Conservation (phyloP, 2,329 filamentous ascomycete genomes). For the Trichoderma pleuroti region DNA sequence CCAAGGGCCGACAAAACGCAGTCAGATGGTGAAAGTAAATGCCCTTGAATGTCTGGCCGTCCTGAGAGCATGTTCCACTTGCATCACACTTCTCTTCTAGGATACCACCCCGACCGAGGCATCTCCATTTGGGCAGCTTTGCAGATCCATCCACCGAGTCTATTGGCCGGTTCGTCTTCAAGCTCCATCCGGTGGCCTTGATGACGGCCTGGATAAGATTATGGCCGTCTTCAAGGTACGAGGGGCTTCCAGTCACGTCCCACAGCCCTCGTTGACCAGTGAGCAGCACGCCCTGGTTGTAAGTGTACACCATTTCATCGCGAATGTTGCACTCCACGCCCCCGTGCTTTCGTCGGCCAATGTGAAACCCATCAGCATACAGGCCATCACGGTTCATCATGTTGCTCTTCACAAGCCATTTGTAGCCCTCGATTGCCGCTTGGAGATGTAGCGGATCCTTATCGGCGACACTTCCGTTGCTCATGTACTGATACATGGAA, state of each 20-base stretch:
- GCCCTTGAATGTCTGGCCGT: conserved; percentile 88
- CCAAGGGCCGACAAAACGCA: conserved; percentile 68
- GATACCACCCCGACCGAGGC: conserved; percentile 74
- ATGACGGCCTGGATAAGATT: conserved; percentile 71
- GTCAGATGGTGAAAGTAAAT: conserved; percentile 90
- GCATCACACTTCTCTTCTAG: conserved; percentile 83
- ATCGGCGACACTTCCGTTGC: conserved; percentile 17
- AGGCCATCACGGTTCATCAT: conserved; percentile 77
- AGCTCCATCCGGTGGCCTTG: conserved; percentile 70
- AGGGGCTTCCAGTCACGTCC: conserved; percentile 67
- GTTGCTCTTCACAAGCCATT: conserved; percentile 73
- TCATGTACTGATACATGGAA: conserved; percentile 82
- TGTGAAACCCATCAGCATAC: conserved; percentile 86
- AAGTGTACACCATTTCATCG: conserved; percentile 89
- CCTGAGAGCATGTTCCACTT: conserved; percentile 69
- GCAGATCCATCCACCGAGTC: conserved; percentile 38
- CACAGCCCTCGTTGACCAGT: conserved; percentile 78
- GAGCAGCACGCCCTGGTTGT: conserved; percentile 90
- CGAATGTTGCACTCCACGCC: conserved; percentile 74
- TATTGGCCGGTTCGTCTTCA: conserved; percentile 40
- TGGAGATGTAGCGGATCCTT: conserved; percentile 64
- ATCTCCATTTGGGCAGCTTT: conserved; percentile 59
- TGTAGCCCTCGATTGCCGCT: conserved; percentile 73
- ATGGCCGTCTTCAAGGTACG: conserved; percentile 77
- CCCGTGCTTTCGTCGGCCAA: conserved; percentile 57